Conservation (phyloP, 2,329 filamentous ascomycete genomes). For the Xylariaceae sp. region DNA sequence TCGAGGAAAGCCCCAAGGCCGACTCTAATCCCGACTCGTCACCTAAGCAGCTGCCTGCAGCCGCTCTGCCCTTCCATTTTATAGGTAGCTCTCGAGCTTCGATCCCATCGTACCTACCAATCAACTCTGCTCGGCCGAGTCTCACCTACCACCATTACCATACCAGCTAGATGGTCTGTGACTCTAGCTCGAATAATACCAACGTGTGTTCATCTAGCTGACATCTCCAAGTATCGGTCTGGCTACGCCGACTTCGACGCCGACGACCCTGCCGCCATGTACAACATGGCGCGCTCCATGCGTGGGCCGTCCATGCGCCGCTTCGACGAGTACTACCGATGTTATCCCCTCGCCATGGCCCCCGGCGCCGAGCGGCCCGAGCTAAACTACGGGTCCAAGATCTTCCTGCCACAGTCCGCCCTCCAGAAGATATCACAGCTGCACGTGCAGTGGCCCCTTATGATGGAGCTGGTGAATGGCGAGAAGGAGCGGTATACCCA, state of each 20-base stretch:
- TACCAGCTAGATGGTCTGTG: too few relatives aligned
- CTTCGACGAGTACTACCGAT: constrained; percentile 98
- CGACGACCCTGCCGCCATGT: constrained; percentile 40
- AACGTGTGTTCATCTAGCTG: too few relatives aligned
- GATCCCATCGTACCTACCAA: too few relatives aligned
- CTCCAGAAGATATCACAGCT: constrained; percentile 93
- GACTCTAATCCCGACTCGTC: too few relatives aligned
- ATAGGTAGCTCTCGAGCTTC: too few relatives aligned
- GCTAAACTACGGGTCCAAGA: constrained; percentile 94
- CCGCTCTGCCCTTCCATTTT: too few relatives aligned
- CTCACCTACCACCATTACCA: too few relatives aligned
- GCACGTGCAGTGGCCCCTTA: constrained; percentile 94
- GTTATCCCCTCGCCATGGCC: constrained; percentile 92
- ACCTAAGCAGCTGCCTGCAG: too few relatives aligned
- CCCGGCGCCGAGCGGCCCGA: constrained; percentile 81
- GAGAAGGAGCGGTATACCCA: constrained; percentile 74
- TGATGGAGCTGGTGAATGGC: constrained; percentile 93
- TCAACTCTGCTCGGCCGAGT: too few relatives aligned
- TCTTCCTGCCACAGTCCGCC: constrained; percentile 92
- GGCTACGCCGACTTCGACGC: constrained; percentile 38
- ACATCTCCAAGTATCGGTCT: constrained; percentile 24
- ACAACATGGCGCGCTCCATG: constrained; percentile 37
- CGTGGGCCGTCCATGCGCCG: constrained; percentile 55
- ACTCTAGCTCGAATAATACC: too few relatives aligned
- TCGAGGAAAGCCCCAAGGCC: too few relatives aligned